Evolutionary conservation across 2,329 filamentous ascomycete genomes (phyloP).

Genomic region (Tothia fuscella): DNA sequence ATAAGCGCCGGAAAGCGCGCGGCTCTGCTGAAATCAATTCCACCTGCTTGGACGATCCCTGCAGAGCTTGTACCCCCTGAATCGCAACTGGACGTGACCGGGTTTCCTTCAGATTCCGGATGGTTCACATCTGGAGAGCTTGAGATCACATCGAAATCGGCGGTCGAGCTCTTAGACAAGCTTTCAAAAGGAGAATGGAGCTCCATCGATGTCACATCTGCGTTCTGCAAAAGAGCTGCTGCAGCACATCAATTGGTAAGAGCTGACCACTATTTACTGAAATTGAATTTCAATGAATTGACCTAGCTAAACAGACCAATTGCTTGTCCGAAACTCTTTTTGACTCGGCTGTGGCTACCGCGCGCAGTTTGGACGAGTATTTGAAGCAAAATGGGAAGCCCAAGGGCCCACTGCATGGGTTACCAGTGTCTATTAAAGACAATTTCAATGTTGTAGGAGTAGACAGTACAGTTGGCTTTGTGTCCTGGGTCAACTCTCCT

Average conservation of each 20-base stretch:
- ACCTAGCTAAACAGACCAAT: conserved; percentile 35
- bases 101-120: conserved; percentile 43
- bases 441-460: conserved; percentile 52
- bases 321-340: conserved; percentile 49
- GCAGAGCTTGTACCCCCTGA: conserved; percentile 40
- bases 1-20: conserved; percentile 32
- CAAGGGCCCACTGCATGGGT: conserved; percentile 54
- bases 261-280: not conserved
- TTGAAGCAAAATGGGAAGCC: conserved; percentile 32
- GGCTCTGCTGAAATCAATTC: conserved; percentile 39
- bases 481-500: conserved; percentile 47
- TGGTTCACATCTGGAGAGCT: conserved; percentile 46
- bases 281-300: not conserved
- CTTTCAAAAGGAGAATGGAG: conserved; percentile 35
- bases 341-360: conserved; percentile 38
- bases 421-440: conserved; percentile 58
- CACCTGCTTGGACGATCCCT: conserved; percentile 46
- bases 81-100: conserved; percentile 43
- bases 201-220: conserved; percentile 38
- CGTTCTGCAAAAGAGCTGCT: conserved; percentile 43
- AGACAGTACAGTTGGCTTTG: conserved; percentile 53
- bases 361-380: conserved; percentile 41
- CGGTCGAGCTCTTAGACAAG: conserved; percentile 28
- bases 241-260: conserved; percentile 43
- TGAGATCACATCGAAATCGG: conserved; percentile 35